A percentile compares a stretch with the other conserved stretches of the same genome.
Conservation (phyloP, 768 basidiomycete species). For the Suillus lakei region DNA sequence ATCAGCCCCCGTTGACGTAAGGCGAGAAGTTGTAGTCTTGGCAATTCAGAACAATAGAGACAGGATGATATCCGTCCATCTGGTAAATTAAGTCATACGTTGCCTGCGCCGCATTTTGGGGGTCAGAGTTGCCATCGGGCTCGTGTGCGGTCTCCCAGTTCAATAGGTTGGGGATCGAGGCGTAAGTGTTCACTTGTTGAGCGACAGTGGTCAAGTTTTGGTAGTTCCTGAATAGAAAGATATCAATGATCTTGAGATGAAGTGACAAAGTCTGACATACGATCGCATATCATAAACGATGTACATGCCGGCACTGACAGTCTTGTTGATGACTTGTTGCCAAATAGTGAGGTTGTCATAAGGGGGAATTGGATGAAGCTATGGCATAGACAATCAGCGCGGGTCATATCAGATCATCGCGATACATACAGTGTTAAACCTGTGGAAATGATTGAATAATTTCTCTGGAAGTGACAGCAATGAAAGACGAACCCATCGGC, state of each 20-base stretch:
- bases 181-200: slow-evolving; percentile 66
- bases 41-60: slow-evolving; percentile 60
- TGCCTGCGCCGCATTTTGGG: slow-evolving; percentile 55
- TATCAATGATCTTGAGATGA: not conserved
- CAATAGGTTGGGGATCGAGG: slow-evolving; percentile 67
- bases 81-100: slow-evolving; percentile 52
- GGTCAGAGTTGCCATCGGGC: slow-evolving; percentile 71
- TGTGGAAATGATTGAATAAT: not conserved
- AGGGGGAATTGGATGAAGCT: slow-evolving; percentile 75
- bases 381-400: slow-evolving; percentile 30
- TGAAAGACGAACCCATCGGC: slow-evolving; percentile 49
- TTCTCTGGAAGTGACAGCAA: not conserved
- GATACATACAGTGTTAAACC: slow-evolving; percentile 29
- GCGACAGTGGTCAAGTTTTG: slow-evolving; percentile 64
- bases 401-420: not conserved
- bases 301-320: slow-evolving; percentile 44
- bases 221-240: slow-evolving; percentile 48
- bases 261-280: slow-evolving; percentile 30
- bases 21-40: slow-evolving; percentile 63
- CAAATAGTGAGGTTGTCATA: slow-evolving; percentile 57
- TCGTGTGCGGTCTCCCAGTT: slow-evolving; percentile 78
- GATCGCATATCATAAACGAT: slow-evolving; percentile 82
- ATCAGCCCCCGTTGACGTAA: slow-evolving; percentile 68
- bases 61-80: slow-evolving; percentile 62
- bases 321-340: slow-evolving; percentile 22